Evolutionary conservation across 2,329 filamentous ascomycete species (phyloP).

Genomic region (Alternaria brassicae): DNA sequence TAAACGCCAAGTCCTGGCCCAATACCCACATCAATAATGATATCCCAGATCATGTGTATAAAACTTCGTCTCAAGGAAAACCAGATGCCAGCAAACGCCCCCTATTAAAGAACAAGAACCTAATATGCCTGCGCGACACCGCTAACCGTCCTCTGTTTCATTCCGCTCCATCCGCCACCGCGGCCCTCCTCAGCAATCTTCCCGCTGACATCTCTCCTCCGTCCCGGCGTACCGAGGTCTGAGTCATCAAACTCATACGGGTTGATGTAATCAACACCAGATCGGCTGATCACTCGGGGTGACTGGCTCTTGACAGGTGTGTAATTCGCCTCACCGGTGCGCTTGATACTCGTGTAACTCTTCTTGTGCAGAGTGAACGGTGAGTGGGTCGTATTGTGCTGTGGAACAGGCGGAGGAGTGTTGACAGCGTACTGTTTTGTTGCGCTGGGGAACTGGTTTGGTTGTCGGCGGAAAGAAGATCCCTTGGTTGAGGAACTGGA

Average conservation of each 20-base stretch:
- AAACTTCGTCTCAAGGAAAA: background rate
- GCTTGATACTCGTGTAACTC: conserved; percentile 40
- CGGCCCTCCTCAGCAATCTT: conserved; percentile 76
- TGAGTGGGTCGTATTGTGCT: conserved; percentile 21
- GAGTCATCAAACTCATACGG: conserved; percentile 42
- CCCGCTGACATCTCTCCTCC: conserved; percentile 68
- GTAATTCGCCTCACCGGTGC: conserved; percentile 43
- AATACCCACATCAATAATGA: background rate
- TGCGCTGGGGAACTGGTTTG: conserved; percentile 35
- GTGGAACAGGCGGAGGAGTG: conserved; percentile 20
- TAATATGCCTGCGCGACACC: conserved; percentile 36
- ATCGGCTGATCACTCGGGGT: conserved; percentile 55
- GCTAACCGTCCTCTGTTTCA: conserved; percentile 52
- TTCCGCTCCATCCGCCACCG: conserved; percentile 48
- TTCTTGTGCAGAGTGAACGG: conserved; percentile 46
- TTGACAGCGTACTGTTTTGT: conserved; percentile 45
- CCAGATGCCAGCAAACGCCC: background rate
- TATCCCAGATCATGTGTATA: background rate
- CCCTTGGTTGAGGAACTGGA: conserved; percentile 36
- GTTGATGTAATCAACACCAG: conserved; percentile 56
- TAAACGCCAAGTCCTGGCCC: background rate
- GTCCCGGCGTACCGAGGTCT: conserved; percentile 40
- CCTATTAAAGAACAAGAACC: background rate
- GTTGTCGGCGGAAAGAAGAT: conserved; percentile 21
- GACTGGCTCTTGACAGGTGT: conserved; percentile 45